Conservation (phyloP, 2,329 filamentous ascomycete genomes). For the Rhynchosporium secalis region DNA sequence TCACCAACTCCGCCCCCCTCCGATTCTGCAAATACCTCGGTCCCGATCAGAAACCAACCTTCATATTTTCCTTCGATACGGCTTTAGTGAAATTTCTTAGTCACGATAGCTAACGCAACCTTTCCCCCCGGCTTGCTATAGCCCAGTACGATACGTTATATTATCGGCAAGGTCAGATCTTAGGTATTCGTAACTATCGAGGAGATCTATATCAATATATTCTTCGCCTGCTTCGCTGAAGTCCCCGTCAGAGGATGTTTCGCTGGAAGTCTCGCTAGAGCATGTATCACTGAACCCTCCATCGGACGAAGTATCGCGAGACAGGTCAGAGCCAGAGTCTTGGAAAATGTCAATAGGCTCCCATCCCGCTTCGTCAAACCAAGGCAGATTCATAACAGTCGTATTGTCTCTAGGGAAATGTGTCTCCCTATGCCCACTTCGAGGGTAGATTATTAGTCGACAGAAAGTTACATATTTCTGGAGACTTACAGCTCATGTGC, state of each 20-base stretch:
- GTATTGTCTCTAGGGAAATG: not conserved
- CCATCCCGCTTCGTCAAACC: not conserved
- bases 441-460: not conserved
- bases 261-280: not conserved
- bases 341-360: not conserved
- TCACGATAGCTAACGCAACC: not conserved
- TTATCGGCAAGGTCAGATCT: no score
- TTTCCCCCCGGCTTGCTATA: not conserved
- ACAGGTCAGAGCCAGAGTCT: constrained; percentile 1
- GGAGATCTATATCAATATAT: not conserved
- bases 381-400: not conserved
- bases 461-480: not conserved
- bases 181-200: no score
- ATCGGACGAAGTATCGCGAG: not conserved
- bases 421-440: not conserved
- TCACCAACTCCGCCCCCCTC: not conserved
- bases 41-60: not conserved
- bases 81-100: not conserved
- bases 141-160: no score
- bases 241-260: not conserved
- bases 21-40: no score
- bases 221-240: not conserved
- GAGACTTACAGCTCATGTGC: constrained; percentile 1
- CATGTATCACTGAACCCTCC: not conserved
- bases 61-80: not conserved